phyloP scores from a whole-genome alignment of 2,329 filamentous ascomycete species.

The Byssochlamys sp. region DNA sequence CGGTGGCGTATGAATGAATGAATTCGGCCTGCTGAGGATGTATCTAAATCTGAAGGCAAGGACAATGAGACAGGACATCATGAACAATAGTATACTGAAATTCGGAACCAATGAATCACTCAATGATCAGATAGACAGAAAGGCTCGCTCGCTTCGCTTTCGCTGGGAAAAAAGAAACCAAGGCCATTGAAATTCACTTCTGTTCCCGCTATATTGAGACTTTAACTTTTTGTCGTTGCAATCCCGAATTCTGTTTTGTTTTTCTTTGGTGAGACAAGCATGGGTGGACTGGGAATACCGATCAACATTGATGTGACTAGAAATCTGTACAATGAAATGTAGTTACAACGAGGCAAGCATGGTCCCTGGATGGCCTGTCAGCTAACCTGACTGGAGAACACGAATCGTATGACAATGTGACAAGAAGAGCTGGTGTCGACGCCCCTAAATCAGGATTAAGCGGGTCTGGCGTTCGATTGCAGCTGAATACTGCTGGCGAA shows the following conservation, averaged over 20 bases:
- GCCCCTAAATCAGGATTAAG: too few relatives aligned
- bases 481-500: neutral
- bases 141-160: neutral
- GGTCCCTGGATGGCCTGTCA: neutral
- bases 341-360: neutral
- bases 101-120: neutral
- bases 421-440: neutral
- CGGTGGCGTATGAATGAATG: neutral
- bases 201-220: neutral
- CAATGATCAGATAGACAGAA: neutral
- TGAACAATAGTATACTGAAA: neutral
- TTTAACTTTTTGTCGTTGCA: neutral
- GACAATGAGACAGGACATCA: neutral
- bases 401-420: neutral
- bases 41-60: conserved; percentile 2
- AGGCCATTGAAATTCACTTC: neutral
- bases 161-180: neutral
- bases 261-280: neutral
- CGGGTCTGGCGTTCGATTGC: neutral
- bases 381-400: neutral
- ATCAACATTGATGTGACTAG: neutral
- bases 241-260: neutral
- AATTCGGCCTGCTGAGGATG: neutral
- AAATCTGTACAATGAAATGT: neutral
- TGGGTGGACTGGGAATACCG: neutral